A percentile compares a stretch with the other conserved stretches of the same genome.
phyloP scores from a whole-genome alignment of 768 basidiomycete species.

The Tephrocybe sp. region DNA sequence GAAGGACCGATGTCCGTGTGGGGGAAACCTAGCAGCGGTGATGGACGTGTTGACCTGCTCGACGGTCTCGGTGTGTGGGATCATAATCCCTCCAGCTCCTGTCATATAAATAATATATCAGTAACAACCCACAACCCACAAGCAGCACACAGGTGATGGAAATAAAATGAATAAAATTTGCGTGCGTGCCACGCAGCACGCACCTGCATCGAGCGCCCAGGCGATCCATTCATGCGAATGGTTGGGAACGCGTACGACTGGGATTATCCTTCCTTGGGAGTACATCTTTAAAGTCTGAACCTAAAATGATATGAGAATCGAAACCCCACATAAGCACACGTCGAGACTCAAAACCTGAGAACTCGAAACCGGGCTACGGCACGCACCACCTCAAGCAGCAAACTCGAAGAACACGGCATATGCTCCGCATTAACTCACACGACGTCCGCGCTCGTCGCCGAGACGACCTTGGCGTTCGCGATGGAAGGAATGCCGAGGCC shows the following conservation, averaged over 20 bases:
- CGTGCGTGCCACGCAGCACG: too few relatives aligned
- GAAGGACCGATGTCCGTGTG: constrained; percentile 5
- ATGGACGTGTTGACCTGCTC: constrained; percentile 5
- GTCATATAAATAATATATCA: too few relatives aligned
- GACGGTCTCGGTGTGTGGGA: constrained; percentile 6
- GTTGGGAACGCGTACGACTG: constrained; percentile 5
- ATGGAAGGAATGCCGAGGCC: neutral
- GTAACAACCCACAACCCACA: too few relatives aligned
- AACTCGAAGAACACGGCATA: neutral
- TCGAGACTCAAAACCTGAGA: too few relatives aligned
- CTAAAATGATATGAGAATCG: neutral
- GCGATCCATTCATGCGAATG: constrained; percentile 6
- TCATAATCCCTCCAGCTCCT: constrained; percentile 3
- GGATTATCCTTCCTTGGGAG: constrained; percentile 5
- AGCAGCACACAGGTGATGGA: too few relatives aligned
- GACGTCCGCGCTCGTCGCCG: constrained; percentile 2
- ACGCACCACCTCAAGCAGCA: constrained; percentile 2
- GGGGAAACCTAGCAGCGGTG: neutral
- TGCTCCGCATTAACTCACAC: constrained; percentile 7
- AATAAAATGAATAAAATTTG: too few relatives aligned
- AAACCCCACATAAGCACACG: too few relatives aligned
- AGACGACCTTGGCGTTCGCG: constrained; percentile 6
- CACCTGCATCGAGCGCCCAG: constrained; percentile 4
- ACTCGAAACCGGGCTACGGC: too few relatives aligned
- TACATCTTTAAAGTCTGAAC: constrained; percentile 2